These are phyloP conservation scores for Megacollybia marginata DNA, from an alignment of 768 basidiomycete genomes.

Conservation along the genomic window DNA sequence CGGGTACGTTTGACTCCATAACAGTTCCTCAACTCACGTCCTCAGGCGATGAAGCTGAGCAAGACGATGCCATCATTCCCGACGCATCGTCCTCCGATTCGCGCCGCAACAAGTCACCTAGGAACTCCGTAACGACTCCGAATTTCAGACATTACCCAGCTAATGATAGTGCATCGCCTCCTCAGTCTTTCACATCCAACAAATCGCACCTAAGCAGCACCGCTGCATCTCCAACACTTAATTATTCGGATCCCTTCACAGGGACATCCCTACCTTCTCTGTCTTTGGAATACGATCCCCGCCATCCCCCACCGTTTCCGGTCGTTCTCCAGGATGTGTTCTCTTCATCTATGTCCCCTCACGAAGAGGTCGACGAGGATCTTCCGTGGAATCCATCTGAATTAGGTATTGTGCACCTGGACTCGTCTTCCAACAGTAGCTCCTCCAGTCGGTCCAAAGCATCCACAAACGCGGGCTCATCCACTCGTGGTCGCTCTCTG, in stretches of 20 bases:
- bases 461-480: not conserved
- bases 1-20: not conserved
- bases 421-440: conserved; percentile 19
- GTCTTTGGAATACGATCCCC: conserved; percentile 3
- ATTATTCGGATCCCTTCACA: not conserved
- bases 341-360: conserved; percentile 8
- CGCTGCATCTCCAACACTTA: not conserved
- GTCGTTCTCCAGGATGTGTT: conserved; percentile 7
- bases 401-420: conserved; percentile 34
- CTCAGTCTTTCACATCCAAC: not conserved
- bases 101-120: not conserved
- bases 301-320: conserved; percentile 6
- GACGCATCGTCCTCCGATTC: not conserved
- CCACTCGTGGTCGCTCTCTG: not conserved
- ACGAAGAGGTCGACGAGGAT: conserved; percentile 8
- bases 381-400: conserved; percentile 32
- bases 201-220: not conserved
- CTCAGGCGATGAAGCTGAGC: not conserved
- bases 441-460: not conserved
- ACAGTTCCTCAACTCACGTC: not conserved
- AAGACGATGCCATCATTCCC: not conserved
- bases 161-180: not conserved
- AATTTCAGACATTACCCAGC: conserved; percentile 15
- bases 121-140: not conserved
- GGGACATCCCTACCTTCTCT: not conserved